Base-by-base conservation (phyloP, 805 yeast genomes). In the Teunomyces gatunensis region DNA sequence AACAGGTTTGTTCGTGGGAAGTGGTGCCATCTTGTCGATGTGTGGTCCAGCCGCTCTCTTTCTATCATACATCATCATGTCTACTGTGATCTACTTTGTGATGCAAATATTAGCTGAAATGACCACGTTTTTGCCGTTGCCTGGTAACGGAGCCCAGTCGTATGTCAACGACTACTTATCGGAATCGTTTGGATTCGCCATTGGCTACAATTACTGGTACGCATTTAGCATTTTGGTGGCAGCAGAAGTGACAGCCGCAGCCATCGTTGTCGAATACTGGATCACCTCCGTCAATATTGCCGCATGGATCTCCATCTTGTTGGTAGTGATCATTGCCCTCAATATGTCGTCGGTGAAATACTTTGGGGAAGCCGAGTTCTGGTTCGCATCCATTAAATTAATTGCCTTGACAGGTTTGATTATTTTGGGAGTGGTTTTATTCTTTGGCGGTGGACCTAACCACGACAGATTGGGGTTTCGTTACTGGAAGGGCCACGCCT, bases 401-500 rank as follows among this genome's bases (percentile, higher is more conserved):
- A 48, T 69, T 18, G 54, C 66, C 20, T 57, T 68, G 28, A 50
- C 58, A 12, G 71, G 70, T 4, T 59, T 68, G 44, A 61, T 69
- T 28, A 59, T 69, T 34, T 52, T 65, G 36, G 69, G 72, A 11
- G 45, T 68, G 23, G 71, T 69, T 15, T 54, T 69, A 18, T 67
- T 68, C 53, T 68, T 68, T 48, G 74, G 72, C 12, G 74, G 73
- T 25, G 70, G 63, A 28, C 73, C 68, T 47, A 55, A 54, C 47
- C 70, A 65, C 49, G 73, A 69, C 47, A 68, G 74, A 37, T 56
- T 74, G 28, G 81, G 81, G 4, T 77, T 77, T 67, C 67, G 73
- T 70, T 68, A 63, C 50, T 69, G 74, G 74, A 55, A 62, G 33
- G 37, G 34, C 13, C 48, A 63, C 30, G 70, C 76, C 1, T 71